Conservation (phyloP, 768 basidiomycete species). For the Artomyces pyxidatus region DNA sequence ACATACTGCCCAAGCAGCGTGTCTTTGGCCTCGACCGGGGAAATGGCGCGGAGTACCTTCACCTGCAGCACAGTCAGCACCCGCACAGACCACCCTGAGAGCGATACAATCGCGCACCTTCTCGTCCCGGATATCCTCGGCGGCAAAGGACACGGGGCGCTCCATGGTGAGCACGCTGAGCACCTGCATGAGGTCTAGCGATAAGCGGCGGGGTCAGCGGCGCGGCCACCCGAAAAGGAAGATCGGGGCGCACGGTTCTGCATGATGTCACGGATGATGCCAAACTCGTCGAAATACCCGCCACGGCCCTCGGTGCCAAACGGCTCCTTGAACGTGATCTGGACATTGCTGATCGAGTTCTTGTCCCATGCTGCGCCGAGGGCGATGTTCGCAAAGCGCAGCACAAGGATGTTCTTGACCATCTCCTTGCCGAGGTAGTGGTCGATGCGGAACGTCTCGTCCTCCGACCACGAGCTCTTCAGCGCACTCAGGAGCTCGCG, state of each 20-base stretch:
- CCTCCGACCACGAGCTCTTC: conserved; percentile 87
- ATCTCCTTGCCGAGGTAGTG: conserved; percentile 99
- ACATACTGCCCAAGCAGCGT: conserved; percentile 94
- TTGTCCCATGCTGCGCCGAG: conserved; percentile 90
- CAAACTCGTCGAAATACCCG: conserved; percentile 99
- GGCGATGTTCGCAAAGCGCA: conserved; percentile 92
- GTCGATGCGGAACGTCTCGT: conserved; percentile 98
- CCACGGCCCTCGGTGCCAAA: conserved; percentile 99
- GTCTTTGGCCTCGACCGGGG: conserved; percentile 68
- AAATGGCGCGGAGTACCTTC: conserved; percentile 90
- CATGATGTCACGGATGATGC: conserved; percentile 94
- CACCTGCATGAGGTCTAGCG: conserved; percentile 85
- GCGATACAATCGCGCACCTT: conserved; percentile 52
- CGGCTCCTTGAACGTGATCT: conserved; percentile 99
- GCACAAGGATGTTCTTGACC: conserved; percentile 96
- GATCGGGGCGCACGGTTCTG: conserved; percentile 80
- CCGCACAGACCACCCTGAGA: conserved; percentile 3
- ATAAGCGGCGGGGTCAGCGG: neutral
- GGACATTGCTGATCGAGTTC: conserved; percentile 92
- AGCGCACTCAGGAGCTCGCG: conserved; percentile 69
- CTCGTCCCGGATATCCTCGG: conserved; percentile 97
- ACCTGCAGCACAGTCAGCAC: conserved; percentile 46
- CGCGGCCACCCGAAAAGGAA: neutral
- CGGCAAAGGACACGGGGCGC: conserved; percentile 92
- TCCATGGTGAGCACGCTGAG: conserved; percentile 96